Conservation (phyloP, 805 yeast genomes). For the Lipomyces starkeyi region DNA sequence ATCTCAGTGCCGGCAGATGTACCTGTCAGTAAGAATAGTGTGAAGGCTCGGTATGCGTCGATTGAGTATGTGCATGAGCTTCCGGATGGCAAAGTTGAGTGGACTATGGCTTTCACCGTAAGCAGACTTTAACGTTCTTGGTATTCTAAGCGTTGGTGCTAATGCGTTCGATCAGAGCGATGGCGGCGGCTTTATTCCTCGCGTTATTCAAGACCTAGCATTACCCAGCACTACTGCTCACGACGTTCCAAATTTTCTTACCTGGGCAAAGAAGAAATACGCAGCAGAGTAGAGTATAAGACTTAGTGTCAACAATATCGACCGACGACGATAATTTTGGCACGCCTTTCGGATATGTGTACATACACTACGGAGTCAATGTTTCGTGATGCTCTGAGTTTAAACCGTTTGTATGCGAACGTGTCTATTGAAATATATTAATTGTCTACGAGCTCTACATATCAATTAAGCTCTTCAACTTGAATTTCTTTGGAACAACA, state of each 20-base stretch:
- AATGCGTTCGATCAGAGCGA: conserved; percentile 41
- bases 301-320: neutral
- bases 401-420: neutral
- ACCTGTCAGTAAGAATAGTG: conserved; percentile 30
- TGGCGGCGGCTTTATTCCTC: conserved; percentile 50
- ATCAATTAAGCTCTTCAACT: conserved; percentile 19
- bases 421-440: neutral
- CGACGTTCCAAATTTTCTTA: conserved; percentile 47
- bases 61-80: conserved; percentile 45
- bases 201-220: conserved; percentile 47
- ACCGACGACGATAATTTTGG: neutral
- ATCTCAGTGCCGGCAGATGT: conserved; percentile 48
- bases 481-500: conserved; percentile 34
- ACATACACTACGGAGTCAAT: neutral
- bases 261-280: conserved; percentile 42
- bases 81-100: conserved; percentile 42
- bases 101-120: conserved; percentile 50
- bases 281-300: conserved; percentile 4
- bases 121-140: conserved; percentile 6
- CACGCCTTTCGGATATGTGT: neutral
- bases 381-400: neutral
- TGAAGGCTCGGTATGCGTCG: conserved; percentile 47
- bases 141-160: neutral
- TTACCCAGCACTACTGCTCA: conserved; percentile 46
- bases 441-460: conserved; percentile 19